These are phyloP conservation scores for Chrysopogon serrulatus DNA, from an alignment of 176 grass and related monocot genomes.

Conservation along the genomic window DNA sequence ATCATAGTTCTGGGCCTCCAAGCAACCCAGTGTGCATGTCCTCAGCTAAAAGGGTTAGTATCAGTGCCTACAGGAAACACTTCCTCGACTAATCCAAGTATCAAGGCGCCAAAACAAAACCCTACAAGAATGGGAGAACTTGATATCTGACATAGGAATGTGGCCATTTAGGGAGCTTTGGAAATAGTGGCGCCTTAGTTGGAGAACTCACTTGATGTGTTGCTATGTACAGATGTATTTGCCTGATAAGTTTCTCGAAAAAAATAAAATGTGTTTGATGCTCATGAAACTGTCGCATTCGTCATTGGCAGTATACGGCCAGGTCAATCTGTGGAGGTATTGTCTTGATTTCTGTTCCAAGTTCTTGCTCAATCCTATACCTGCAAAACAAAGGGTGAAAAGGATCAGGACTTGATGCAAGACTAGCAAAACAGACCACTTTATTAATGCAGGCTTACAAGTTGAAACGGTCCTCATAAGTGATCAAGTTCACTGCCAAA, in stretches of 20 bases:
- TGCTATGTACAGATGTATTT: slow-evolving; percentile 47
- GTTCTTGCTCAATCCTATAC: slow-evolving; percentile 78
- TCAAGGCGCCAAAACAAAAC: slow-evolving; percentile 45
- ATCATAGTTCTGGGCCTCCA: not conserved
- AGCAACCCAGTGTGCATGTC: slow-evolving; percentile 11
- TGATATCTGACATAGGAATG: not conserved
- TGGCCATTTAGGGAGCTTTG: not conserved
- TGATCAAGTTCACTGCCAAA: slow-evolving; percentile 71
- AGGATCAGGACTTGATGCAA: not conserved
- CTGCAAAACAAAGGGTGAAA: slow-evolving; percentile 16
- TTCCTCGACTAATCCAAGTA: slow-evolving; percentile 21
- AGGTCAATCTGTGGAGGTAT: slow-evolving; percentile 74
- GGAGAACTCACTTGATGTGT: slow-evolving; percentile 28
- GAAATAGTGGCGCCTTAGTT: not conserved
- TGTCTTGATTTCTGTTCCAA: slow-evolving; percentile 72
- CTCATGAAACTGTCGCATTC: not conserved
- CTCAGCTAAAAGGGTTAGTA: slow-evolving; percentile 17
- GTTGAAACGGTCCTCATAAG: slow-evolving; percentile 76
- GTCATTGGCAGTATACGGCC: slow-evolving; percentile 62
- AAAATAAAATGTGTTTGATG: not conserved
- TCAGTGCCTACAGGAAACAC: slow-evolving; percentile 14
- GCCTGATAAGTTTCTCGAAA: slow-evolving; percentile 16
- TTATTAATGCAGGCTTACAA: slow-evolving; percentile 34
- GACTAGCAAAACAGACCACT: not conserved
- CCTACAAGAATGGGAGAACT: slow-evolving; percentile 10